Conservation (phyloP, 1,139 yeast species). For the Nakaseomyces uthaithaninus region DNA sequence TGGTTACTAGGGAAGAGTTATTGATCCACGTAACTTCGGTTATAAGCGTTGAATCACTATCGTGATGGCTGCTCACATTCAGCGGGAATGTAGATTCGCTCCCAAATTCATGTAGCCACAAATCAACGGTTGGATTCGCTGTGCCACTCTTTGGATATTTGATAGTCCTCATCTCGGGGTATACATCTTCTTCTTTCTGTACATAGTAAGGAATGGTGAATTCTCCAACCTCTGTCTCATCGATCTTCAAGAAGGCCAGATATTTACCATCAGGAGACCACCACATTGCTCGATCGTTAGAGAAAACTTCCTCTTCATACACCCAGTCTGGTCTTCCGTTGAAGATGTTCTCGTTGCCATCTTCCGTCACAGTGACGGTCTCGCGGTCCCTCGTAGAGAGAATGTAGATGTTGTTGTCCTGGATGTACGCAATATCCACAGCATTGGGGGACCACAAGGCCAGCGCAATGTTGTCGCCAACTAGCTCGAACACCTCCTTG, state of each 20-base stretch:
- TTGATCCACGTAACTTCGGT: constrained; percentile 78
- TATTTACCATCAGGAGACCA: constrained; percentile 73
- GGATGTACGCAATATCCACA: constrained; percentile 57
- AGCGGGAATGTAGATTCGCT: constrained; percentile 35
- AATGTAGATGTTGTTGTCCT: constrained; percentile 56
- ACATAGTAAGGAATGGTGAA: constrained; percentile 69
- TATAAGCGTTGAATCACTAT: constrained; percentile 35
- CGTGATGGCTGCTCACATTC: constrained; percentile 43
- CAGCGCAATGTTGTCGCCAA: constrained; percentile 37
- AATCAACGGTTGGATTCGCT: constrained; percentile 56
- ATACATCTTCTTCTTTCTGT: constrained; percentile 43
- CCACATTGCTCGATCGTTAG: constrained; percentile 67
- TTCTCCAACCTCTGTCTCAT: constrained; percentile 67
- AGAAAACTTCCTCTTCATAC: constrained; percentile 86
- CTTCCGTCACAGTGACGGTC: constrained; percentile 33
- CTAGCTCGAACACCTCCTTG: constrained; percentile 28
- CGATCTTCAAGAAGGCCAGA: constrained; percentile 58
- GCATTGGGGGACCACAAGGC: constrained; percentile 80
- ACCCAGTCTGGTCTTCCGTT: constrained; percentile 98
- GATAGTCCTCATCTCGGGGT: constrained; percentile 55
- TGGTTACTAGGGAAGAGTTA: constrained; percentile 46
- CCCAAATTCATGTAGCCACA: constrained; percentile 36
- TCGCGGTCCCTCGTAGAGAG: constrained; percentile 34
- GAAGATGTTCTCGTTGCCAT: constrained; percentile 64
- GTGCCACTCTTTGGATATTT: constrained; percentile 93